These are phyloP conservation scores for Capsella rubella DNA, from an alignment of 441 rosid species.

Conservation along the genomic window DNA sequence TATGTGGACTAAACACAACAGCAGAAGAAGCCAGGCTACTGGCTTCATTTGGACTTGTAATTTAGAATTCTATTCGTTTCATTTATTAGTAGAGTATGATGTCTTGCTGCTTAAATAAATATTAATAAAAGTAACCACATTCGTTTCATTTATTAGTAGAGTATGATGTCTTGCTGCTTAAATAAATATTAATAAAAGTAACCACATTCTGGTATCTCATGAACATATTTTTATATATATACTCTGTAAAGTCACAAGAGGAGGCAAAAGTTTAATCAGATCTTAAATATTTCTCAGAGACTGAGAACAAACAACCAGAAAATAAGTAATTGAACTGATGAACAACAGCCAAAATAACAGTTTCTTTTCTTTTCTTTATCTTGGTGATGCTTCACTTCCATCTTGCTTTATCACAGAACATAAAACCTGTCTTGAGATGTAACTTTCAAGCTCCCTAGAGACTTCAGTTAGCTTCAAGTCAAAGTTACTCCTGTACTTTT, in stretches of 20 bases:
- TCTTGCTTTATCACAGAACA: constrained; percentile 82
- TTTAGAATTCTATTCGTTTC: background rate
- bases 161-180: background rate
- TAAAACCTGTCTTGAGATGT: constrained; percentile 86
- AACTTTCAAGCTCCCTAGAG: constrained; percentile 86
- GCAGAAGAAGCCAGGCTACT: background rate
- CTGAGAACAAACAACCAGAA: constrained; percentile 35
- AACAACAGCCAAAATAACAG: constrained; percentile 9
- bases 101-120: background rate
- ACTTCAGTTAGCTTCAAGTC: constrained; percentile 92
- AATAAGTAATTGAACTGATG: background rate
- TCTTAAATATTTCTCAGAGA: constrained; percentile 39
- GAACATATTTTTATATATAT: background rate
- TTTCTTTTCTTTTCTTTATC: constrained; percentile 38
- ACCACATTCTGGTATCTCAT: background rate
- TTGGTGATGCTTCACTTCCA: constrained; percentile 74
- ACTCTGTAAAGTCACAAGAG: constrained; percentile 9
- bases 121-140: background rate
- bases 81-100: background rate
- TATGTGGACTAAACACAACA: background rate
- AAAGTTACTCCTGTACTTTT: constrained; percentile 78
- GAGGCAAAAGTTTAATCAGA: constrained; percentile 18
- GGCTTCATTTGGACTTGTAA: background rate
- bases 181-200: background rate
- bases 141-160: background rate